These are phyloP conservation scores for Pseudodiploospora longispora DNA, from an alignment of 2,329 filamentous ascomycete species.

Conservation along the genomic window DNA sequence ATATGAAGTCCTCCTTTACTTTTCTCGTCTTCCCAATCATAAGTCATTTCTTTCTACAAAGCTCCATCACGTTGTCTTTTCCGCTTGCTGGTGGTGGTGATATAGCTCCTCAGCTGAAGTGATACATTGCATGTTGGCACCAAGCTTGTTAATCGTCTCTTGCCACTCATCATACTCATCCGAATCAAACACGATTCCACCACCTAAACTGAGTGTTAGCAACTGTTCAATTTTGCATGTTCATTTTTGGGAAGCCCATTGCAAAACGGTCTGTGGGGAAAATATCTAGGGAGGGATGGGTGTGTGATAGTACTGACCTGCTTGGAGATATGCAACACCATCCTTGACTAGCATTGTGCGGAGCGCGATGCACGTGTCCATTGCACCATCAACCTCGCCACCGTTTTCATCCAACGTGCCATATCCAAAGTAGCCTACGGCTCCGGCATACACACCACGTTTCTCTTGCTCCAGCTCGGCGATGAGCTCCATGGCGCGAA, in stretches of 20 bases:
- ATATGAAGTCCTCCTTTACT: not conserved
- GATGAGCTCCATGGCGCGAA: slow-evolving; percentile 94
- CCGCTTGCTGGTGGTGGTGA: slow-evolving; percentile 24
- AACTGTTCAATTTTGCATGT: not conserved
- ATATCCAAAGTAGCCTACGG: slow-evolving; percentile 95
- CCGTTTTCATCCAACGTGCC: slow-evolving; percentile 59
- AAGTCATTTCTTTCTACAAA: not conserved
- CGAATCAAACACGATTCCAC: slow-evolving; percentile 91
- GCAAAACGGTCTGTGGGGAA: not conserved
- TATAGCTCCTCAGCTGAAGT: slow-evolving; percentile 69
- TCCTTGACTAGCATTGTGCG: slow-evolving; percentile 94
- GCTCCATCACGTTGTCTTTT: not conserved
- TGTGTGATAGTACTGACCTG: slow-evolving; percentile 35
- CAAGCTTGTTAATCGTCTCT: slow-evolving; percentile 90
- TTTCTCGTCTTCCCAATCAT: not conserved
- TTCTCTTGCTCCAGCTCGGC: slow-evolving; percentile 91
- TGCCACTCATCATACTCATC: slow-evolving; percentile 90
- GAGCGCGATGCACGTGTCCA: slow-evolving; percentile 78
- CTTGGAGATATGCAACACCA: slow-evolving; percentile 82
- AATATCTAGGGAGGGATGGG: not conserved
- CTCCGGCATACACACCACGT: slow-evolving; percentile 88
- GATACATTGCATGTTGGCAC: slow-evolving; percentile 84
- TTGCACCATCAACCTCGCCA: slow-evolving; percentile 64
- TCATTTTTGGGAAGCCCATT: no score
- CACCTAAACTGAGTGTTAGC: slow-evolving; percentile 37